These are phyloP conservation scores for Dictyostelium intermedium DNA, from an alignment of 78 protist species.

Conservation along the genomic window DNA sequence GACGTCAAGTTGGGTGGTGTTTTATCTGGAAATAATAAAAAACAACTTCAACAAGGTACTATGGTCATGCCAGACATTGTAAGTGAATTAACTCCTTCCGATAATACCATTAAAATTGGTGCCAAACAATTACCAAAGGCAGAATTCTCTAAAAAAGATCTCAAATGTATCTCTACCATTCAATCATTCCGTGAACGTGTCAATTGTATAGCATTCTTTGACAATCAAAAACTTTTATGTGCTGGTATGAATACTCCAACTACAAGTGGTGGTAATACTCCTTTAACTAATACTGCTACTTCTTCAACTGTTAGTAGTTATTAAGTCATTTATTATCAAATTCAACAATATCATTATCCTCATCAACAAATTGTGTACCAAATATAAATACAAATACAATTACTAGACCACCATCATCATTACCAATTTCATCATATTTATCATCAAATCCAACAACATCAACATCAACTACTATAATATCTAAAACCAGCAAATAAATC, in stretches of 20 bases:
- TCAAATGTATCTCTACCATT: constrained; percentile 52
- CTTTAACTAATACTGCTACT: neutral
- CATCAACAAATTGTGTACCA: too few species aligned
- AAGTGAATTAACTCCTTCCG: neutral
- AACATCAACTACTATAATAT: too few species aligned
- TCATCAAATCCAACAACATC: too few species aligned
- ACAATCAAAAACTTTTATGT: neutral
- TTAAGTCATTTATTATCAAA: too few species aligned
- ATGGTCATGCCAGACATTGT: constrained; percentile 76
- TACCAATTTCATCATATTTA: too few species aligned
- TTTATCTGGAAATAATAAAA: neutral
- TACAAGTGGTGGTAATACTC: neutral
- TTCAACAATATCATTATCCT: too few species aligned
- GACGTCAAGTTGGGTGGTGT: constrained; percentile 71
- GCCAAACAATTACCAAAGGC: constrained; percentile 35
- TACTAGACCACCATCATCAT: too few species aligned
- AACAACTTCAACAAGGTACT: constrained; percentile 61
- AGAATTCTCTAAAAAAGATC: constrained; percentile 37
- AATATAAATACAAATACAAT: too few species aligned
- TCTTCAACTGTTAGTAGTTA: neutral
- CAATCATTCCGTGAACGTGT: constrained; percentile 60
- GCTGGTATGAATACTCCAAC: neutral
- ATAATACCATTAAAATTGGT: constrained; percentile 28
- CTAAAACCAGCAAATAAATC: constrained; percentile 82
- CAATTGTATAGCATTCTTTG: constrained; percentile 45